Base-by-base conservation (phyloP, 805 yeast genomes). In the Candida boidinii region DNA sequence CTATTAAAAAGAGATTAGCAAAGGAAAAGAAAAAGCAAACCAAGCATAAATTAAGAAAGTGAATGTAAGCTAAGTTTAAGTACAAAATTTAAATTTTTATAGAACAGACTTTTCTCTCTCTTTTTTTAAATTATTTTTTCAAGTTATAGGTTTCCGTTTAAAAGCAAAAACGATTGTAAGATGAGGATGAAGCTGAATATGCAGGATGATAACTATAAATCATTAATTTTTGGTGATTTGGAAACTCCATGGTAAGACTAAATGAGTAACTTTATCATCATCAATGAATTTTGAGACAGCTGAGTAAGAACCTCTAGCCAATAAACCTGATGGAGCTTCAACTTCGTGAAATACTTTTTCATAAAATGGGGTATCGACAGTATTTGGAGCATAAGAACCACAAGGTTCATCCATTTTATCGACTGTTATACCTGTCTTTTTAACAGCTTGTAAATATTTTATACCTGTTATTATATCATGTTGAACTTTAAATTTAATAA, bases 341-440 rank as follows among this genome's bases (percentile, higher is more conserved):
- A 82, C 87, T 49, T 72, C 82, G 9, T 79, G 81, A 43, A 76
- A 79, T 25, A 51, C 56, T 17, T 46, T 43, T 51, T 86, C 95
- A 54, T 87, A 87, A 52, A 56, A 79, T 7, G 94, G 95, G 51
- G 79, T 83, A 27, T 73, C 84, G 36, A 62, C 66, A 4, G 96
- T 86, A 54, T 75, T 83, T 45, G 96, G 96, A 8, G 95, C 88
- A 55, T 79, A 88, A 4, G 92, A 79, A 4, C 96, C 96, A 53
- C 86, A 69, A 28, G 88, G 92, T 55, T 86, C 94, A 43, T 84
- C 94, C 27, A 78, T 60, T 52, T 80, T 84, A 53, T 85, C 95
- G 26, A 88, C 85, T 17, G 88, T 73, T 41, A 88, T 82, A 22
- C 95, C 95, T 2, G 88, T 76, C 53, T 87, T 83, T 58, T 85